A percentile compares a stretch with the other conserved stretches of the same genome.
Evolutionary conservation across 768 basidiomycete species (phyloP).

Genomic region (Lentinula lateritia): DNA sequence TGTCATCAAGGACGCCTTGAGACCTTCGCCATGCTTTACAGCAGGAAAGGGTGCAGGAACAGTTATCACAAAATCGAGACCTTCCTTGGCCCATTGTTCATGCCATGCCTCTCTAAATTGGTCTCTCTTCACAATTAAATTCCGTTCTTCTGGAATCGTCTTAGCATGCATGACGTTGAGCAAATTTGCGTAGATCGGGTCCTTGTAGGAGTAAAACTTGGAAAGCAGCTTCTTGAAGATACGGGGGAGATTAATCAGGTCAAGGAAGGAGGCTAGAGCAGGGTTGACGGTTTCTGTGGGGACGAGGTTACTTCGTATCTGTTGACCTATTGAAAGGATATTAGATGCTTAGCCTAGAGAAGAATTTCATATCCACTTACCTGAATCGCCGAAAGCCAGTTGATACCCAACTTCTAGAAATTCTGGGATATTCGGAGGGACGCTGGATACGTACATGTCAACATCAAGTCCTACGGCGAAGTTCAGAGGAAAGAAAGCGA

Average conservation of each 20-base stretch:
- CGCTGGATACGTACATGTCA: slow-evolving; percentile 13
- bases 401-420: slow-evolving; percentile 51
- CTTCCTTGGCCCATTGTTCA: slow-evolving; percentile 38
- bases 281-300: slow-evolving; percentile 30
- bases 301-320: slow-evolving; percentile 28
- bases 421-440: slow-evolving; percentile 43
- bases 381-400: slow-evolving; percentile 52
- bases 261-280: slow-evolving; percentile 17
- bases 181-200: slow-evolving; percentile 30
- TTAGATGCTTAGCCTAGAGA: slow-evolving; percentile 3
- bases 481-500: slow-evolving; percentile 1
- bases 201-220: slow-evolving; percentile 29
- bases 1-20: slow-evolving; percentile 49
- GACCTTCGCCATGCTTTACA: slow-evolving; percentile 44
- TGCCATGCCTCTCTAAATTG: slow-evolving; percentile 40
- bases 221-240: slow-evolving; percentile 40
- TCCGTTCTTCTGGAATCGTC: slow-evolving; percentile 43
- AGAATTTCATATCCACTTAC: slow-evolving; percentile 22
- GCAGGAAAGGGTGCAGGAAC: slow-evolving; percentile 62
- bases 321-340: slow-evolving; percentile 30
- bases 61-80: slow-evolving; percentile 58
- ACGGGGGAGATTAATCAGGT: slow-evolving; percentile 11
- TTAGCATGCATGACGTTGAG: slow-evolving; percentile 39
- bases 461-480: slow-evolving; percentile 1
- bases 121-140: slow-evolving; percentile 41